Evolutionary conservation across 208 protist genomes (phyloP), one percentile per base, ranked within the genome.

Genomic region (Leishmania lainsoni): DNA sequence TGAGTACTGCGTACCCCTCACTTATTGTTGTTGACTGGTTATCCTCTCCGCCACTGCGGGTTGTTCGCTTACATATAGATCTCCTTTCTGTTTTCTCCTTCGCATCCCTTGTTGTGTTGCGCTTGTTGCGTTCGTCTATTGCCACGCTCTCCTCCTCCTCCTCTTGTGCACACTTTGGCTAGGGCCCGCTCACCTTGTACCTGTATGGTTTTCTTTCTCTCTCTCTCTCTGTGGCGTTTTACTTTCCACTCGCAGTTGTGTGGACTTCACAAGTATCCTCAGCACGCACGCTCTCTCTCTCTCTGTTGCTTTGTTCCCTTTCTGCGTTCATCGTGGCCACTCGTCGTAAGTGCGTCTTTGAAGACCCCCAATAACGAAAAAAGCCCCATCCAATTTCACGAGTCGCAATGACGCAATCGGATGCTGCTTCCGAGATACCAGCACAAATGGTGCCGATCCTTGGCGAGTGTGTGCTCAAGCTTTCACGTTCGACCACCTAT

Each of bases 391-490:
- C 48, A 32, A 39, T 54, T 75, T 51, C 48, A 58, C 26, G 35
- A 51, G 52, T 32, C 8, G n/a, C 54, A n/a, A 77, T 77, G 74
- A 2, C 52, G 12, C 56, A 68, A 32, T 14, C 49, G n/a, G 32
- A 42, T 56, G 51, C 61, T 2, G 48, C 73, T 35, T 42, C n/a
- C 5, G 49, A 5, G 14, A 59, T 1, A n/a, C 14, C 54, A 6
- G 68, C 78, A 20, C 49, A 65, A 63, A 35, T 26, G 52, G 66
- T 29, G 35, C 66, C 66, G 32, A 79, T 95, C 6, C 71, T 96
- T 12, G 94, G 94, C 9, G 87, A 94, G 70, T 97, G 93, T 76
- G 81, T 84, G 45, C 68, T 97, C 35, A 83, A 77, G 39, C 85
- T 97, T 32, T 85, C 80, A 10, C 92, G 87, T 56, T 52, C 88